Conservation (phyloP, 495 filamentous ascomycete species). For the Clavariopsis aquatica region DNA sequence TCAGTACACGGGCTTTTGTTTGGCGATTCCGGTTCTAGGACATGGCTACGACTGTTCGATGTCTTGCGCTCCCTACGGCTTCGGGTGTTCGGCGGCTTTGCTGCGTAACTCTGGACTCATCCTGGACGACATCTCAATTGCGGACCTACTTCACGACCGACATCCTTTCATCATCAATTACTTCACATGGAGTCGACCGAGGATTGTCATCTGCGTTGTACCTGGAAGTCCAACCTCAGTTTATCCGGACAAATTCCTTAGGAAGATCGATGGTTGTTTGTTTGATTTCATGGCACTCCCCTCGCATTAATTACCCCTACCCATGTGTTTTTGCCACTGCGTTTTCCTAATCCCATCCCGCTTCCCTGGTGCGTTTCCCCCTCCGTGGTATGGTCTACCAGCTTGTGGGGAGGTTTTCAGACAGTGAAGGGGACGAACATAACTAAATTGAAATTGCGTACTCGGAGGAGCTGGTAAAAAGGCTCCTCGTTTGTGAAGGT, state of each 20-base stretch:
- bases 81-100: conserved; percentile 24
- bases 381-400: conserved; percentile 38
- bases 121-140: conserved; percentile 18
- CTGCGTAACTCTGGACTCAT: conserved; percentile 18
- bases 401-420: conserved; percentile 39
- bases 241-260: conserved; percentile 20
- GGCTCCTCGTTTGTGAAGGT: background rate
- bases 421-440: conserved; percentile 35
- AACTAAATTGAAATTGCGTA: conserved; percentile 34
- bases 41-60: conserved; percentile 28
- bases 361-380: conserved; percentile 12
- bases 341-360: conserved; percentile 15
- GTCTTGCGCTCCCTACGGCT: conserved; percentile 17
- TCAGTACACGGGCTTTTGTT: conserved; percentile 34
- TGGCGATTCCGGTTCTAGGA: conserved; percentile 31
- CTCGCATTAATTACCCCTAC: conserved; percentile 33
- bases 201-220: conserved; percentile 8
- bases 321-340: conserved; percentile 19
- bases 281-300: conserved; percentile 31
- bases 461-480: background rate
- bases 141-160: conserved; percentile 3
- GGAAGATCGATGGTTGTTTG: conserved; percentile 26
- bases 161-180: conserved; percentile 8
- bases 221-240: conserved; percentile 18
- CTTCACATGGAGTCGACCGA: conserved; percentile 4